Conservation (phyloP, 2,329 filamentous ascomycete genomes). For the Fusarium pseudograminearum region DNA sequence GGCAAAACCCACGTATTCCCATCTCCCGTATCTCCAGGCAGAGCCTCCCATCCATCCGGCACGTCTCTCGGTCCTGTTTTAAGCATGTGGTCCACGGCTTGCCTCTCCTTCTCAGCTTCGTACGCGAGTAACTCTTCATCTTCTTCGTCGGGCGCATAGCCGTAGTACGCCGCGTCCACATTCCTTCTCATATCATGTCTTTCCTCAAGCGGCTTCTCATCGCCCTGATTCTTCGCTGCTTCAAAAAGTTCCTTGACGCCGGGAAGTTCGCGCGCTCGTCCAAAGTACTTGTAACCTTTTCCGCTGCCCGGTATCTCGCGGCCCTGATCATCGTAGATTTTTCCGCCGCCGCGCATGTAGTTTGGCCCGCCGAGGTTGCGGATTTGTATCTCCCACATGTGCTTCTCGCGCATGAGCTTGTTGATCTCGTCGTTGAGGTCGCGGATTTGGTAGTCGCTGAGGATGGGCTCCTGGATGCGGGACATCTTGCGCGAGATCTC, state of each 20-base stretch:
- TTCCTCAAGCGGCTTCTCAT: constrained; percentile 73
- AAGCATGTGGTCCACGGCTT: constrained; percentile 78
- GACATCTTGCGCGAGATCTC: constrained; percentile 97
- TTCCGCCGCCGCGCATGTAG: constrained; percentile 83
- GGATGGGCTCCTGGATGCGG: constrained; percentile 88
- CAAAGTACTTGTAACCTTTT: constrained; percentile 95
- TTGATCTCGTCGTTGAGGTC: constrained; percentile 99
- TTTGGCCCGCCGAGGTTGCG: constrained; percentile 96
- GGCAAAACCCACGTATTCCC: constrained; percentile 86
- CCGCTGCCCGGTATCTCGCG: constrained; percentile 79
- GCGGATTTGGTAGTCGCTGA: constrained; percentile 97
- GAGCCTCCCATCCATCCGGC: constrained; percentile 80
- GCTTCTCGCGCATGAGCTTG: constrained; percentile 98
- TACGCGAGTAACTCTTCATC: constrained; percentile 84
- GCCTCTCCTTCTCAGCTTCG: constrained; percentile 84
- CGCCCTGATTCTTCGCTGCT: constrained; percentile 71
- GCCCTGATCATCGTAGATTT: constrained; percentile 79
- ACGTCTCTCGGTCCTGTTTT: constrained; percentile 66
- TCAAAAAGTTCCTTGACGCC: constrained; percentile 98
- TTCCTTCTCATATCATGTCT: constrained; percentile 77
- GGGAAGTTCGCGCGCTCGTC: constrained; percentile 86
- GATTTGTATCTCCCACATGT: constrained; percentile 99
- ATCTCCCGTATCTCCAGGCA: constrained; percentile 89
- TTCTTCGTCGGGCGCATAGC: constrained; percentile 93
- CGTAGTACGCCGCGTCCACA: constrained; percentile 96